phyloP scores from a whole-genome alignment of 1,284 basidiomycete genomes.

The Trichosporon faecale region DNA sequence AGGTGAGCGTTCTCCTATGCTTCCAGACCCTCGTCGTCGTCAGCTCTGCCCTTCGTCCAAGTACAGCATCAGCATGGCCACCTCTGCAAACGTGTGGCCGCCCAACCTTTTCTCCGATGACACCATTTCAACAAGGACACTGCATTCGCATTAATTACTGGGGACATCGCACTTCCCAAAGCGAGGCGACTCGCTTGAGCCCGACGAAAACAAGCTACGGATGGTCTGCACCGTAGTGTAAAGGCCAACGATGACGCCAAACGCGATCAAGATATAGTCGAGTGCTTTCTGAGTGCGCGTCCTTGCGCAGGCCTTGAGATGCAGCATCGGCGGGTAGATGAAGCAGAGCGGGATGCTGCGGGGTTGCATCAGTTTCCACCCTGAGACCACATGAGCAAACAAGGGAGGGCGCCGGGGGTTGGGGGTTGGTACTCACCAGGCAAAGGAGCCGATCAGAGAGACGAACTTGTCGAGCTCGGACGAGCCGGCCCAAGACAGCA shows the following conservation, averaged over 20 bases:
- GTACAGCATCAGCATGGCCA: too few species aligned
- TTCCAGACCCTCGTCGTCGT: too few species aligned
- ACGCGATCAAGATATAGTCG: conserved; percentile 75
- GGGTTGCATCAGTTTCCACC: conserved; percentile 5
- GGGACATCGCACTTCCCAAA: conserved; percentile 48
- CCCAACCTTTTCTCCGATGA: too few species aligned
- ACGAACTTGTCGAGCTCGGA: conserved; percentile 96
- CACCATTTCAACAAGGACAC: too few species aligned
- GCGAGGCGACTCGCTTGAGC: conserved; percentile 27
- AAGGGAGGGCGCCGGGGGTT: too few species aligned
- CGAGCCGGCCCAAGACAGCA: conserved; percentile 79
- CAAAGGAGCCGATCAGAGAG: conserved; percentile 85
- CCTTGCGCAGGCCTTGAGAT: conserved; percentile 80
- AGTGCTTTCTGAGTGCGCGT: conserved; percentile 66
- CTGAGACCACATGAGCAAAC: not conserved
- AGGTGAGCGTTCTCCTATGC: too few species aligned
- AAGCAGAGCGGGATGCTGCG: conserved; percentile 85
- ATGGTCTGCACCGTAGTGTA: conserved; percentile 63
- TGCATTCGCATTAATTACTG: too few species aligned
- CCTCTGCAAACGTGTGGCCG: too few species aligned
- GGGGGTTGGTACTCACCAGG: conserved; percentile 64
- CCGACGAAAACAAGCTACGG: conserved; percentile 41
- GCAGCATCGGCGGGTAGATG: conserved; percentile 90
- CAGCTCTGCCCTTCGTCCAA: too few species aligned
- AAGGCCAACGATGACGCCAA: conserved; percentile 74